Conservation (phyloP, 129 eudicot species). For the Escallonia rubra region DNA sequence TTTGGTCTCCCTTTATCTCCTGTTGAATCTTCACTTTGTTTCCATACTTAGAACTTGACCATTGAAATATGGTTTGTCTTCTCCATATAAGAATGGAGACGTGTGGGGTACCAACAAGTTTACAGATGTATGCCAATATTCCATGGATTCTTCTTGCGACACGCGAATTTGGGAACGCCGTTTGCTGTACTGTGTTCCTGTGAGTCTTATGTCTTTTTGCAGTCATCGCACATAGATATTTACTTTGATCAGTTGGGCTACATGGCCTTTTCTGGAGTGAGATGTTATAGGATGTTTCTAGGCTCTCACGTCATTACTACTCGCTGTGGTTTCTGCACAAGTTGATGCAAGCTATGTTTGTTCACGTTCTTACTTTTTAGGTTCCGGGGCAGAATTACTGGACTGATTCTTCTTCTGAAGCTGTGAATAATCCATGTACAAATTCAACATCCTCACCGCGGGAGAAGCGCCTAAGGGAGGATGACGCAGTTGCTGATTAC, state of each 20-base stretch:
- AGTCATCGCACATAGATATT: not conserved
- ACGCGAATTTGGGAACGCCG: constrained; percentile 83
- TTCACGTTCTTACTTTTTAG: constrained; percentile 26
- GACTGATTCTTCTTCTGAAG: constrained; percentile 48
- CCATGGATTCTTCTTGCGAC: constrained; percentile 49
- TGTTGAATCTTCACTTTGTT: not conserved
- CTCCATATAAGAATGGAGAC: constrained; percentile 38
- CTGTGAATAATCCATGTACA: constrained; percentile 10
- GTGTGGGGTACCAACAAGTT: constrained; percentile 89
- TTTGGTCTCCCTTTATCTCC: not conserved
- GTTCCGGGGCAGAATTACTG: constrained; percentile 88
- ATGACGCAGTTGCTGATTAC: constrained; percentile 34
- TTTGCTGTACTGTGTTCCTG: constrained; percentile 79
- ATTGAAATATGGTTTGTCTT: not conserved
- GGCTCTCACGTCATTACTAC: not conserved
- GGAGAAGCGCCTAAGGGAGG: constrained; percentile 83
- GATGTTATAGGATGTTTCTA: not conserved
- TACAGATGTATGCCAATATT: constrained; percentile 51
- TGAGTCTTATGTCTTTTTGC: constrained; percentile 31
- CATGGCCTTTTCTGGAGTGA: not conserved
- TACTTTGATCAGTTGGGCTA: not conserved
- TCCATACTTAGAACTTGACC: not conserved
- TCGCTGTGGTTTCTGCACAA: not conserved
- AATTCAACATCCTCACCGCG: constrained; percentile 32
- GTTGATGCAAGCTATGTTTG: not conserved